Base-by-base conservation (phyloP, 2,329 filamentous ascomycete genomes). In the Hypoxylon rubiginosum region DNA sequence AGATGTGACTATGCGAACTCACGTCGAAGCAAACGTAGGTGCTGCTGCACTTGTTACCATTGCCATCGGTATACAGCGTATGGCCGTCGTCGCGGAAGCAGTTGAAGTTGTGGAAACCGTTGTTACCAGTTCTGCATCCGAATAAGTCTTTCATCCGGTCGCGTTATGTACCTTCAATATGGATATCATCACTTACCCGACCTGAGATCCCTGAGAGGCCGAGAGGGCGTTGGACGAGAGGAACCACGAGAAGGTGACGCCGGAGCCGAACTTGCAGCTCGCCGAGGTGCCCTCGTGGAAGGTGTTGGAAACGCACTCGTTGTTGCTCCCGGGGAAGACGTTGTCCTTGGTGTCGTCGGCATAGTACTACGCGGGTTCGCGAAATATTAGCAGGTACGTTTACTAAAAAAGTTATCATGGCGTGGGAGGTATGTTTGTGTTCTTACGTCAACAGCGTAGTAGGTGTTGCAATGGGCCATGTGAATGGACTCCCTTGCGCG, bases 1-100 rank as follows among this genome's bases (percentile, higher is more conserved):
- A 4, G 3, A 5, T 34, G 26, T 4, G 10, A 21, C 15, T 15
- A 26, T 11, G 21, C 21, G 21, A 24, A 46, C 59, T 57, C 21
- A 62, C 46, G 15, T 62, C 46, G 39, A 62, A 62, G 53, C 59
- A 62, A 9, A 62, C 59, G 13, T 62, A 62, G 15, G 21, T 62
- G 28, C 46, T 62, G n/a, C 7, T 43, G 53, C 59, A 62, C 15
- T 26, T 7, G 21, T 57, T 15, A 4, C 59, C 46, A 10, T 56
- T 51, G 8, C 46, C 46, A 30, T 61, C 51, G n/a, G 46, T 57
- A 36, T 62, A 62, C 5, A 62, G 52, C 15, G 36, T 39, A n/a
- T 52, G 46, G 46, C 51, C 51, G 46, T 62, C 53, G 19, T 57
- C 59, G n/a, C 34, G 45, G 52, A 62, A 62, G 51, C 58, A 56